Base-by-base conservation (phyloP, 305 asterid genomes). In the Galium porrigens region DNA sequence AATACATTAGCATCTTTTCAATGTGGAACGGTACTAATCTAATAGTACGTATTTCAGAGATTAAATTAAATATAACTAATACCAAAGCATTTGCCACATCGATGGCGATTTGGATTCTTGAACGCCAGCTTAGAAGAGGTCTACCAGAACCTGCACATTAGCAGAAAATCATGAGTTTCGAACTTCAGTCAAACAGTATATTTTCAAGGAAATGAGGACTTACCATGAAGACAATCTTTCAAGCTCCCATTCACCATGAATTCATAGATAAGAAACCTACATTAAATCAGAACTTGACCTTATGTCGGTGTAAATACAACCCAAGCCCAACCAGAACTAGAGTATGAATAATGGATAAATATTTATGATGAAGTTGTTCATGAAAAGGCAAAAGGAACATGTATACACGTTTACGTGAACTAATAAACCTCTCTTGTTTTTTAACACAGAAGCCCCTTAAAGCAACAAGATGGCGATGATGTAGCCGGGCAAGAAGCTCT, bases 31-130 rank as follows among this genome's bases (percentile, higher is more conserved):
- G 67, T 27, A 46, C 58, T 70, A 48, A 68, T 66, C 42, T 52
- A 62, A 71, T 64, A 27, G 30, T 27, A 27, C 2, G 1, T 27
- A 61, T 30, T 18, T 65, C 42, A 6, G 52, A 49, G 17, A 49
- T 30, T 18, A 60, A 36, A 49, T 54, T 7, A 6, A 58, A 12
- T 56, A 49, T 33, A 66, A 48, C 18, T 44, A 12, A 67, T 85
- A 94, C 99, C 94, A 94, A 79, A 32, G 97, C 97, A 76, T 91
- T 91, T 33, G 96, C 98, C 58, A 91, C 89, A 69, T 88, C 98
- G 46, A 89, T 84, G 46, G 98, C 89, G 51, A 92, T 78, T 75
- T 85, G 98, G 77, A 89, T 78, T 78, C 98, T 83, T 34, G 85
- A 73, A 54, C 73, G 78, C 96, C 98, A 91, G 80, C 84, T 82